Evolutionary conservation across 805 yeast genomes (phyloP).

Genomic region (Torulaspora indica): DNA sequence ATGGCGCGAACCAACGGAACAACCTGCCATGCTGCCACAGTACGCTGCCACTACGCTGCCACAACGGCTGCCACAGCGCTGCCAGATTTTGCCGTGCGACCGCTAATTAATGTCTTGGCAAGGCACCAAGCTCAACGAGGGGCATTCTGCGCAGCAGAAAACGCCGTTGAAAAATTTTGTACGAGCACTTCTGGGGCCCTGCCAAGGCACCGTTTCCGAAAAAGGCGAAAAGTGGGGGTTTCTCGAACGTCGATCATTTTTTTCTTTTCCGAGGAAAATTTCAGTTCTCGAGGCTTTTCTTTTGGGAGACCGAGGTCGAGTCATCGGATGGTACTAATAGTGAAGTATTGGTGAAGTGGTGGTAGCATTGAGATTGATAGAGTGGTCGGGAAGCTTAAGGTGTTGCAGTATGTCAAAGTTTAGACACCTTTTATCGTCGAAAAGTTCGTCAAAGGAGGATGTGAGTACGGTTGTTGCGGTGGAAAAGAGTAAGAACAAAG

Average conservation of each 20-base stretch:
- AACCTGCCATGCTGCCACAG: not conserved
- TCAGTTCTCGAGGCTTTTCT: not conserved
- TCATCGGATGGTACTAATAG: too few relatives aligned
- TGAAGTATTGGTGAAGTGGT: too few relatives aligned
- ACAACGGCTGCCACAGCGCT: too few relatives aligned
- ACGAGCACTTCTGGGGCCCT: not conserved
- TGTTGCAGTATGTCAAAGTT: slow-evolving; percentile 1
- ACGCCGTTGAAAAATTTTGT: not conserved
- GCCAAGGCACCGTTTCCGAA: too few relatives aligned
- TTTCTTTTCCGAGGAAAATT: not conserved
- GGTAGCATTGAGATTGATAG: not conserved
- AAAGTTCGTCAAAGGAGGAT: not conserved
- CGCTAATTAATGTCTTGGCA: not conserved
- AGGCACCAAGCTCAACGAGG: not conserved
- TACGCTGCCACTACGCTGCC: too few relatives aligned
- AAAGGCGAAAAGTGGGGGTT: not conserved
- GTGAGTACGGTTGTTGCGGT: not conserved
- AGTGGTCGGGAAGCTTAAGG: not conserved
- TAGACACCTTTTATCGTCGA: not conserved
- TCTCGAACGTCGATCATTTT: not conserved
- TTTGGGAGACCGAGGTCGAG: too few relatives aligned
- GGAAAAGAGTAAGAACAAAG: slow-evolving; percentile 3
- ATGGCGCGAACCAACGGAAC: not conserved
- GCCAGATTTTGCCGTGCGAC: not conserved
- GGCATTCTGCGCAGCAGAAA: too few relatives aligned